Evolutionary conservation across 768 basidiomycete species (phyloP), one percentile per base, ranked within the genome.

Genomic region (Mycena latifolia): DNA sequence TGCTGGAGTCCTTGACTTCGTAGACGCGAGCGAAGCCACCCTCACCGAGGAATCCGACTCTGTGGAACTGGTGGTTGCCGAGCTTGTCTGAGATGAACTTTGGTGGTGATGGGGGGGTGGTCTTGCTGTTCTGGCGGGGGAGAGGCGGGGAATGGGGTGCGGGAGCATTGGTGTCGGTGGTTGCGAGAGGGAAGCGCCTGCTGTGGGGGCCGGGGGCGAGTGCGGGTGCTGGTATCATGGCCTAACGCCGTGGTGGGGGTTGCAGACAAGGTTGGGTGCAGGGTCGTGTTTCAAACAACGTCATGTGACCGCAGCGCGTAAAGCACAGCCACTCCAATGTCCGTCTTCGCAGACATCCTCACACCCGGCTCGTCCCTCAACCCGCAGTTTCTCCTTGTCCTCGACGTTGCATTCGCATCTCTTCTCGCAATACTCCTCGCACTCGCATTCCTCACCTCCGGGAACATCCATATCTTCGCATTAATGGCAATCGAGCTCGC

Each of bases 21-120:
- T 97, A 99, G 4, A 99, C 97, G 41, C 96, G 87, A 1, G 97
- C 97, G 75, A 99, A 99, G 1, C 97, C 97, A 70, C 97, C 97
- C 89, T 98, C 95, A 71, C 95, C 95, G 56, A 98, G 81, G 75
- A 96, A 93, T 24, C 92, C 92, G 28, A 95, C 88, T 53, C 93
- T 86, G 41, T 84, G 82, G 71, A 89, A 93, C 58, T 89, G 84
- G 63, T 88, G 70, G 35, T 81, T 70, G 41, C 86, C 84, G 47
- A 77, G 77, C 78, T 86, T 86, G 80, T 94, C 93, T 2, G 79
- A 82, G 70, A 95, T 95, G 60, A 92, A 76, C 73, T 84, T 88
- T 10, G 93, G 93, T 2, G 93, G 93, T 0, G 92, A 92, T 0
- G 93, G 93, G 0, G 93, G 93, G 0, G 88, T 84, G 2, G 90